phyloP scores from a whole-genome alignment of 257 asterid species.

The Solanum stenotomum region DNA sequence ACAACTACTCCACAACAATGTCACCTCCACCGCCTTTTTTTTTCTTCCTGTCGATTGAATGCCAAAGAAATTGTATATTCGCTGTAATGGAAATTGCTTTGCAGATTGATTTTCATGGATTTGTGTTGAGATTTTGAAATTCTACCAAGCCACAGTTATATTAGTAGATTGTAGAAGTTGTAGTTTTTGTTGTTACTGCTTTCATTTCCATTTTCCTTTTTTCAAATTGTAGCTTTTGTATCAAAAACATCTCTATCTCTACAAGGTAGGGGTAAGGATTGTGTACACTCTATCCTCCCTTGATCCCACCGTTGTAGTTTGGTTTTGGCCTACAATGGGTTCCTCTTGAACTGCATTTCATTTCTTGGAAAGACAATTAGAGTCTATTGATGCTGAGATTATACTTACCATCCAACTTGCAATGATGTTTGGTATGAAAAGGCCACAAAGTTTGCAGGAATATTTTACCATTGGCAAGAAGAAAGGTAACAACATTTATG shows the following conservation, averaged over 20 bases:
- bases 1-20: background rate
- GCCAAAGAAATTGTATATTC: background rate
- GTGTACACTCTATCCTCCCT: too few species aligned
- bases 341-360: background rate
- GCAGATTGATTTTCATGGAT: background rate
- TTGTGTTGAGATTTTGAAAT: background rate
- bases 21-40: background rate
- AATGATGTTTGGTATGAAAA: background rate
- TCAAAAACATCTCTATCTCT: background rate
- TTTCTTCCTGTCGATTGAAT: background rate
- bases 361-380: background rate
- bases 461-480: background rate
- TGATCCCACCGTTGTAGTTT: too few species aligned
- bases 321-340: background rate
- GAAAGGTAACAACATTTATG: background rate
- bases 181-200: background rate
- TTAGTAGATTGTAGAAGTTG: background rate
- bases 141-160: background rate
- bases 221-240: background rate
- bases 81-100: background rate
- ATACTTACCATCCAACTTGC: background rate
- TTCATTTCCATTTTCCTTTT: background rate
- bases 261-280: background rate
- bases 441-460: background rate
- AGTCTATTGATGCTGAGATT: background rate